A percentile compares a stretch with the other conserved stretches of the same genome.
phyloP scores from a whole-genome alignment of 1,284 basidiomycete genomes.

The Pisolithus thermaeus region DNA sequence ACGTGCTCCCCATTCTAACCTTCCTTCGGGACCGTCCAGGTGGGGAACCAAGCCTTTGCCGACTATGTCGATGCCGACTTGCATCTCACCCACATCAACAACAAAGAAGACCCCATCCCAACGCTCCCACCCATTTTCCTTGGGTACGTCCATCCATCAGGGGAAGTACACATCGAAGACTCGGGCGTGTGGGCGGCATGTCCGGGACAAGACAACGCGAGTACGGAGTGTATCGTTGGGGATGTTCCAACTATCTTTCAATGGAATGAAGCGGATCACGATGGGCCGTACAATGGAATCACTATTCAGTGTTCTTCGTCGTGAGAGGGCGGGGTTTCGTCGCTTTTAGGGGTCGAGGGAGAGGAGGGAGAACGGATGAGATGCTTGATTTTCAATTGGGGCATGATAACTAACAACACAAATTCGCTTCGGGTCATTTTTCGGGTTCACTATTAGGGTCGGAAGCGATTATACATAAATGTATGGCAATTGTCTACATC shows the following conservation, averaged over 20 bases:
- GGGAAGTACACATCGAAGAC: slow-evolving; percentile 49
- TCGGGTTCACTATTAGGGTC: no score
- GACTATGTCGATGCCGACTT: slow-evolving; percentile 44
- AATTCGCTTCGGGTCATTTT: no score
- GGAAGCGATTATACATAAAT: no score
- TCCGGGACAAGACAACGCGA: slow-evolving; percentile 32
- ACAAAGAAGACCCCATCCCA: slow-evolving; percentile 41
- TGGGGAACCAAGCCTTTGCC: slow-evolving; percentile 56
- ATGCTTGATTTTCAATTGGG: no score
- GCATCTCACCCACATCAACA: slow-evolving; percentile 39
- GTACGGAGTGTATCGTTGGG: slow-evolving; percentile 26
- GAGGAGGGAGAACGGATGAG: no score
- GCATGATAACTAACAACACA: no score
- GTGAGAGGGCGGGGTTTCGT: not conserved
- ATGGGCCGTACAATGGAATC: slow-evolving; percentile 28
- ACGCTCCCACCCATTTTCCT: slow-evolving; percentile 42
- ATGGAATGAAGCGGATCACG: slow-evolving; percentile 25
- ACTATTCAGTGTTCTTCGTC: slow-evolving; percentile 23
- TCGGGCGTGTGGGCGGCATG: slow-evolving; percentile 39
- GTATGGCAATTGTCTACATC: no score
- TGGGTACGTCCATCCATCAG: slow-evolving; percentile 48
- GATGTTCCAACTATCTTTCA: slow-evolving; percentile 30
- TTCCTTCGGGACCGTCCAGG: slow-evolving; percentile 23
- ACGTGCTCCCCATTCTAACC: not conserved
- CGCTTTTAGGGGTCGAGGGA: not conserved